Percentiles rank a stretch among this genome's conserved stretches.
phyloP scores from a whole-genome alignment of 495 filamentous ascomycete genomes.

The Podospora pseudocomata region DNA sequence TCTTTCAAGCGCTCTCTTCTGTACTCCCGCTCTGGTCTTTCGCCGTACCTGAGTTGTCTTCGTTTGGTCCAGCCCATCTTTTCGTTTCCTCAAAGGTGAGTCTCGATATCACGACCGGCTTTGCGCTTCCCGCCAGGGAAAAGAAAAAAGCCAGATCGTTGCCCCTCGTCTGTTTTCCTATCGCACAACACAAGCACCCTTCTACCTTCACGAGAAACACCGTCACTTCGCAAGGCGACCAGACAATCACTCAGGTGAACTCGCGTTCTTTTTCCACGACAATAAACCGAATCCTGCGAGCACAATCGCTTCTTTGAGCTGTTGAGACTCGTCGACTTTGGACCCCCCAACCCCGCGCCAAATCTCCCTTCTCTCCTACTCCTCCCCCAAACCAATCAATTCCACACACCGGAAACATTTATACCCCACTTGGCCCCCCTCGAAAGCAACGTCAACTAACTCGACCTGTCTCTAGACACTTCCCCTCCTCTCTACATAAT shows the following conservation, averaged over 20 bases:
- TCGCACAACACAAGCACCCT: neutral
- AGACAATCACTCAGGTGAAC: neutral
- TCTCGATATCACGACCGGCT: neutral
- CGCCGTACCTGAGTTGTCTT: constrained; percentile 11
- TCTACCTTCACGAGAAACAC: neutral
- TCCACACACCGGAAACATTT: constrained; percentile 1
- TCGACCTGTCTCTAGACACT: constrained; percentile 10
- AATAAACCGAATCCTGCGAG: neutral
- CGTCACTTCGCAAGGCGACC: neutral
- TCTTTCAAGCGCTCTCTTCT: constrained; percentile 25
- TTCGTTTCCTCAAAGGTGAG: constrained; percentile 18
- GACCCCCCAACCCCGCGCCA: neutral
- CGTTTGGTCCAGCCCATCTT: constrained; percentile 13
- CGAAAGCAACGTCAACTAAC: constrained; percentile 20
- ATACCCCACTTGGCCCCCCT: constrained; percentile 1
- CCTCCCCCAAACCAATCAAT: neutral
- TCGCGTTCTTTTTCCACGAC: neutral
- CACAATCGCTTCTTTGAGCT: neutral
- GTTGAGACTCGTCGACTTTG: neutral
- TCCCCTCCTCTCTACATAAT: constrained; percentile 9
- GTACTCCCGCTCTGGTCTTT: constrained; percentile 8
- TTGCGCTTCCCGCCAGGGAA: neutral
- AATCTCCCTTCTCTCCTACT: neutral
- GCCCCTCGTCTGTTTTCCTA: neutral
- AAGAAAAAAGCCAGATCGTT: neutral